Base-by-base conservation (phyloP, 1,284 basidiomycete genomes). In the Kalmanozyma brasiliensis region DNA sequence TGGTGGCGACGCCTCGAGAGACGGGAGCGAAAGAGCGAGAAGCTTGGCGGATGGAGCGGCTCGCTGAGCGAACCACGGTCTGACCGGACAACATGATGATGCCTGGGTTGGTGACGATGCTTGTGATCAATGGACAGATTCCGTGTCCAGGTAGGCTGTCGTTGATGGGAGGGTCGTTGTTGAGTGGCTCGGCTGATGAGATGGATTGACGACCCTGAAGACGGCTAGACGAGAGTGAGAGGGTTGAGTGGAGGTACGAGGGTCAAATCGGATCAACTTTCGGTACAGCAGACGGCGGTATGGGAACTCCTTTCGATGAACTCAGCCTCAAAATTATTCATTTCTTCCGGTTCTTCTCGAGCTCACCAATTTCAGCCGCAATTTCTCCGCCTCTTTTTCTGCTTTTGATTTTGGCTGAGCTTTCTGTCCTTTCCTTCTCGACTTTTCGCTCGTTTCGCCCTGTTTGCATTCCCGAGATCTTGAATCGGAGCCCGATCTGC, bases 1-100 rank as follows among this genome's bases (percentile, higher is more conserved):
- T 43, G 44, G 66, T 60, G 52, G 66, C 60, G 45, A 63, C 52
- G 23, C 52, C 48, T 34, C 66, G 55, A 14, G 52, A 29, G 24
- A 47, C 36, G 7, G 48, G 46, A 32, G 33, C 41, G 13, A 59
- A 19, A 17, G 24, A 30, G 29, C 56, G 59, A n/a, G 64, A 52
- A 32, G 49, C 49, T n/a, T 49, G 49, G 41, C 49, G 62, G 11
- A 59, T 19, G 19, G 51, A 53, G 35, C 62, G 62, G 30, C 47
- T 49, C 32, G 51, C 56, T 16, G 56, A 53, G 43, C 62, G 56
- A 24, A 44, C 38, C 14, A 59, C 11, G 13, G 37, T 17, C 8
- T 51, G 55, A 33, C 56, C 43, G 8, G 56, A 51, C 37, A 55
- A n/a, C 62, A 65, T 58, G 20, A 19, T 64, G 30, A 23, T 11